Evolutionary conservation across 2,329 filamentous ascomycete genomes (phyloP).

Genomic region (Cylindrodendrum hubeiense): DNA sequence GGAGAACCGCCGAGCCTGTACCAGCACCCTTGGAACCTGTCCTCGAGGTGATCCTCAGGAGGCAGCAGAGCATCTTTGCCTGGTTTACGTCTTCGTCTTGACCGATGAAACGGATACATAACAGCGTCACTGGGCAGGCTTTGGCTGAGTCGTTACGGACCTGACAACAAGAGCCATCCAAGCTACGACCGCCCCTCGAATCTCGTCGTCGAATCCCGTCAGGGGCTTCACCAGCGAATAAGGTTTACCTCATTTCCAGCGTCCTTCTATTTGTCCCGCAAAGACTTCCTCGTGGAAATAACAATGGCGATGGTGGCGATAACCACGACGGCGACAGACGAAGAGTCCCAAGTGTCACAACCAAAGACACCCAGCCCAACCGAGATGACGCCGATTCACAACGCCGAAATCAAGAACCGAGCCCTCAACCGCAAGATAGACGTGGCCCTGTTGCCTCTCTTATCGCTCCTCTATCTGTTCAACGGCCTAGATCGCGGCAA

Average conservation of each 20-base stretch:
- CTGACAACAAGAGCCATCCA: conserved; percentile 18
- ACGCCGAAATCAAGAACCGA: conserved; percentile 25
- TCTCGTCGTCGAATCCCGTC: neutral
- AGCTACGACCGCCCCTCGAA: neutral
- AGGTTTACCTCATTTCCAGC: neutral
- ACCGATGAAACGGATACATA: conserved; percentile 11
- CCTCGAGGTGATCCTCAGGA: neutral
- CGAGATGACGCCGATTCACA: conserved; percentile 11
- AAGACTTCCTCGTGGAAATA: neutral
- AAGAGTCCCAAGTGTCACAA: neutral
- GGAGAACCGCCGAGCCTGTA: conserved; percentile 13
- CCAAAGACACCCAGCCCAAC: neutral
- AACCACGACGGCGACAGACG: neutral
- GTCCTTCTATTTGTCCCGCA: neutral
- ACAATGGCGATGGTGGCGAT: neutral
- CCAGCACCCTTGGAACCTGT: conserved; percentile 18
- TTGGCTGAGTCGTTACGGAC: neutral
- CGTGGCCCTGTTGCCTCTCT: conserved; percentile 50
- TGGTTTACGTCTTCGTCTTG: conserved; percentile 5
- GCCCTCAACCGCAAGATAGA: conserved; percentile 53
- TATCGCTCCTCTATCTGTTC: conserved; percentile 55
- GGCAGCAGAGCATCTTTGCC: conserved; percentile 6
- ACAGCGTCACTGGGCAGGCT: neutral
- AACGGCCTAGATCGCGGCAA: conserved; percentile 57
- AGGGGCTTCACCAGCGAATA: neutral